These are phyloP conservation scores for Eucalyptus sp. DNA, from an alignment of 345 rosid species.

Conservation along the genomic window DNA sequence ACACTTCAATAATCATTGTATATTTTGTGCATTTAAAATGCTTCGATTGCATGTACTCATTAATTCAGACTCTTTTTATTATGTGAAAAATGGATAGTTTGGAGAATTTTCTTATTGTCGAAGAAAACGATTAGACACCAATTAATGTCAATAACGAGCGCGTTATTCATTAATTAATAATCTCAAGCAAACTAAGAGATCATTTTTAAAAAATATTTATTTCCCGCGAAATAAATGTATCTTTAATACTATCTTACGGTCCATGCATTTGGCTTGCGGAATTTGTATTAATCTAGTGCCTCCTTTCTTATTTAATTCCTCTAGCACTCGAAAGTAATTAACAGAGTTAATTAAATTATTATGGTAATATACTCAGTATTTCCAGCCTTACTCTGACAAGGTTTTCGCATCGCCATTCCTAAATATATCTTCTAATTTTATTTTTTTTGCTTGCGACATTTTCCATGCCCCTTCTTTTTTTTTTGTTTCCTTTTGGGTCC, in stretches of 20 bases:
- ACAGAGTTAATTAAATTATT: no score
- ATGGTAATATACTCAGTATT: neutral
- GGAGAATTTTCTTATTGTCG: rapidly evolving
- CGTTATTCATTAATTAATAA: no score
- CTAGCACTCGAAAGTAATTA: neutral
- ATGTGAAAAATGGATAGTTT: neutral
- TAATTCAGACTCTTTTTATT: no score
- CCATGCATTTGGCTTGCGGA: neutral
- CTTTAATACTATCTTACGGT: neutral
- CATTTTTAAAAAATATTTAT: no score
- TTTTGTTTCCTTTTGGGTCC: neutral
- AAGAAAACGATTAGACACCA: neutral
- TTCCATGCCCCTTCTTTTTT: neutral
- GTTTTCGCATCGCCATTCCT: neutral
- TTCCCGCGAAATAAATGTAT: rapidly evolving
- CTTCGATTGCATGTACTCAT: neutral
- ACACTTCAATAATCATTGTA: neutral
- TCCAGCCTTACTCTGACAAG: neutral
- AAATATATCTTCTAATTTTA: neutral
- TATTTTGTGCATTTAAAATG: neutral
- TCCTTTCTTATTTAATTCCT: neutral
- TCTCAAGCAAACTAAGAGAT: no score
- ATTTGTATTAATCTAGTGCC: neutral
- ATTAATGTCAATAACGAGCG: neutral
- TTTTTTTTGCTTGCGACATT: neutral